A percentile compares a stretch with the other conserved stretches of the same genome.
Evolutionary conservation across 108 stramenopile genomes (phyloP).

Genomic region (Nitzschia palea): DNA sequence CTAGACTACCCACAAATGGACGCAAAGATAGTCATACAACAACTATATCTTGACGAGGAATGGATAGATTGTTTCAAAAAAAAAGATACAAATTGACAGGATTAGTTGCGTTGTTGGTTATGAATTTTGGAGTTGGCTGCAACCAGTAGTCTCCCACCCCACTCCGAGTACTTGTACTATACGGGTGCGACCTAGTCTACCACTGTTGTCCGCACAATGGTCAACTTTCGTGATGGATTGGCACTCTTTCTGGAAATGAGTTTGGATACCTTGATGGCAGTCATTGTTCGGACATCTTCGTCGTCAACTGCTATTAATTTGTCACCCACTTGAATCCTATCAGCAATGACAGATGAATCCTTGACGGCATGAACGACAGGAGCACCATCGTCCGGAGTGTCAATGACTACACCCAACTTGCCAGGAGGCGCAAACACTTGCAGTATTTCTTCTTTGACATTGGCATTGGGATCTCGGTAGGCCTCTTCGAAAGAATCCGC

Average conservation of each 20-base stretch:
- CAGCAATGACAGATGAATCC: constrained; percentile 78
- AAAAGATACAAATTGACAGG: no score
- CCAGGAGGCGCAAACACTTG: constrained; percentile 84
- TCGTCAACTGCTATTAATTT: constrained; percentile 86
- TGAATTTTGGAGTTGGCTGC: no score
- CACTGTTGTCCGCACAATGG: constrained; percentile 53
- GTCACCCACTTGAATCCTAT: constrained; percentile 83
- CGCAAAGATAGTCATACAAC: no score
- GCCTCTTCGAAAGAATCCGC: constrained; percentile 24
- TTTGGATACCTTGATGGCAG: constrained; percentile 88
- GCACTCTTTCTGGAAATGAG: constrained; percentile 81
- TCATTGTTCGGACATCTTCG: constrained; percentile 85
- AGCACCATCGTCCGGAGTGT: constrained; percentile 84
- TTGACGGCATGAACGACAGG: constrained; percentile 88
- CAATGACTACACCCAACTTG: constrained; percentile 90
- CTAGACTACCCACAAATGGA: no score
- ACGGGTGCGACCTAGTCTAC: constrained; percentile 31
- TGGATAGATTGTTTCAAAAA: no score
- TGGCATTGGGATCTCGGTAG: constrained; percentile 34
- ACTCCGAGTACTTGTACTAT: no score
- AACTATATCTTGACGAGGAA: no score
- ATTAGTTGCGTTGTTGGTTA: no score
- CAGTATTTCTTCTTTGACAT: constrained; percentile 67
- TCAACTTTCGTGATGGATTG: constrained; percentile 80
- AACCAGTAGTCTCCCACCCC: no score